A percentile compares a stretch with the other conserved stretches of the same genome.
phyloP scores from a whole-genome alignment of 768 basidiomycete species.

The Termitomyces sp. region DNA sequence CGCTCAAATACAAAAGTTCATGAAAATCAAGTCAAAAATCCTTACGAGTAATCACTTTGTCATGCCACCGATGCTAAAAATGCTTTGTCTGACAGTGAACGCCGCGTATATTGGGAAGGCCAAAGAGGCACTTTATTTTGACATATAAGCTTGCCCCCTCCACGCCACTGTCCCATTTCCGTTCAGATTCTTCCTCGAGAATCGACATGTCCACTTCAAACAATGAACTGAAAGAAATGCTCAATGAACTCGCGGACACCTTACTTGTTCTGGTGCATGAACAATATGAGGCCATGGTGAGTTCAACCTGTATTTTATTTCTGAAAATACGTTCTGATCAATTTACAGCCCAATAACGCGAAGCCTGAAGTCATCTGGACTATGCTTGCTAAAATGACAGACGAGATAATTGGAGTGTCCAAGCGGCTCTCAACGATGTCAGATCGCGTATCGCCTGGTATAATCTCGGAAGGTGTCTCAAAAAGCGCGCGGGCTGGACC shows the following conservation, averaged over 20 bases:
- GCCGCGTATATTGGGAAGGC: background rate
- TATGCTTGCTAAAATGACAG: background rate
- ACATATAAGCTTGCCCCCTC: background rate
- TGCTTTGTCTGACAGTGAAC: background rate
- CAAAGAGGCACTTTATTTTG: background rate
- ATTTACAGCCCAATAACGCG: conserved; percentile 1
- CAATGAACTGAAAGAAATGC: background rate
- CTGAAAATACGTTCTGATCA: background rate
- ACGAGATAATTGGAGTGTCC: background rate
- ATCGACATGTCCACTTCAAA: background rate
- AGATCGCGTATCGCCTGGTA: background rate
- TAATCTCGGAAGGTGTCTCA: background rate
- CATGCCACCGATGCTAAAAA: background rate
- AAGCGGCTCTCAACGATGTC: background rate
- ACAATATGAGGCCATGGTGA: background rate
- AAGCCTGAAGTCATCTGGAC: conserved; percentile 1
- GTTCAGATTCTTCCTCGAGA: background rate
- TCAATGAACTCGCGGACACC: background rate
- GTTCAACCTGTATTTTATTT: background rate
- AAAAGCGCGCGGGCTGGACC: background rate
- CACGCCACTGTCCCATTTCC: no score
- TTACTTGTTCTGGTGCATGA: background rate
- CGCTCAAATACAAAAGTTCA: background rate
- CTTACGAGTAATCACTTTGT: background rate
- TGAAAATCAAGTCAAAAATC: background rate